Evolutionary conservation across 2,329 filamentous ascomycete species (phyloP).

Genomic region (Calcarisporium arbuscula): DNA sequence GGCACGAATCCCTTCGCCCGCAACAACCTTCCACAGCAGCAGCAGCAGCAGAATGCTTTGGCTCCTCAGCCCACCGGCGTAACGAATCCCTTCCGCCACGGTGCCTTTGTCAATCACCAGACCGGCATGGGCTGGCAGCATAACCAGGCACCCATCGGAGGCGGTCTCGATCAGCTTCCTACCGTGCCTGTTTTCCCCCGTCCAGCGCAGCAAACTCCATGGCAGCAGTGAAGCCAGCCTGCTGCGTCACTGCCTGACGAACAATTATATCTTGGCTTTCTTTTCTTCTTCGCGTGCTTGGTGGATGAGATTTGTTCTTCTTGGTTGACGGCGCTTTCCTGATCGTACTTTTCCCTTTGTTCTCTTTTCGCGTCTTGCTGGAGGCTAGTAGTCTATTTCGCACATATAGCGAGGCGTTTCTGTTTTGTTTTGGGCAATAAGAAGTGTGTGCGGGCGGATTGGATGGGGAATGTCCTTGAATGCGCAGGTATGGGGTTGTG

Average conservation of each 20-base stretch:
- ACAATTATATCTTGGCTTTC: conserved; percentile 14
- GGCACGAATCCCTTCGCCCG: conserved; percentile 56
- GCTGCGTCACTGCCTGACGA: background rate
- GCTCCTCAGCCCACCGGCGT: conserved; percentile 75
- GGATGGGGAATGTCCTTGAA: no score
- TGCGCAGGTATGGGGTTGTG: no score
- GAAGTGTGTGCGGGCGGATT: no score
- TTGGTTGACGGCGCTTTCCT: background rate
- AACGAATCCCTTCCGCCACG: conserved; percentile 93
- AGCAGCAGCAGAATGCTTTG: conserved; percentile 45
- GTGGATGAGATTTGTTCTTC: conserved; percentile 13
- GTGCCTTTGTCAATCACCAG: conserved; percentile 79
- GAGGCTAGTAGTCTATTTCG: conserved; percentile 2
- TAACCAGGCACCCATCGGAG: conserved; percentile 71
- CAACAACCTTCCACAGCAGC: conserved; percentile 36
- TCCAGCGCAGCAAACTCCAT: conserved; percentile 58
- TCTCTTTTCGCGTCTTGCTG: conserved; percentile 1
- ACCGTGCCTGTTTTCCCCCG: conserved; percentile 84
- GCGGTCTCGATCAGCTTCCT: conserved; percentile 69
- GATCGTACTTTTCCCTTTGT: background rate
- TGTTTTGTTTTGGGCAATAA: no score
- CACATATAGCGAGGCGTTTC: conserved; percentile 10
- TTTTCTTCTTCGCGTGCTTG: conserved; percentile 20
- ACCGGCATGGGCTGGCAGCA: conserved; percentile 88
- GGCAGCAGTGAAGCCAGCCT: conserved; percentile 41